These are phyloP conservation scores for Inonotus obliquus DNA, from an alignment of 1,284 basidiomycete species.

Conservation along the genomic window DNA sequence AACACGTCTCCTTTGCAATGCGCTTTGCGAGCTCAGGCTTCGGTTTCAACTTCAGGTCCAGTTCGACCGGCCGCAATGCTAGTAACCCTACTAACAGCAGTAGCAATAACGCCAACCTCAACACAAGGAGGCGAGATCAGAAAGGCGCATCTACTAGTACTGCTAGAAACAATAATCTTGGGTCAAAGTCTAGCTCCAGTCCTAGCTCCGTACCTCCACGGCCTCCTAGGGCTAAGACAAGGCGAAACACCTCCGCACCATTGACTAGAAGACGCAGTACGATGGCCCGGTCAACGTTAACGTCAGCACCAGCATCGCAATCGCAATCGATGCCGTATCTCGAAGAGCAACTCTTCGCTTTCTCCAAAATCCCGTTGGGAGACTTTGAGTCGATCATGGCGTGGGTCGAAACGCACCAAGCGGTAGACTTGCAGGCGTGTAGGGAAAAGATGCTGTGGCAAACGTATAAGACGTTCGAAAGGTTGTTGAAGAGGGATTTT, in stretches of 20 bases:
- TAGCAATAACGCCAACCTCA: background rate
- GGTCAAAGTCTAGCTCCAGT: background rate
- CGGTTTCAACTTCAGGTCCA: background rate
- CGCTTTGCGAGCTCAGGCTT: background rate
- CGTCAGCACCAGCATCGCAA: background rate
- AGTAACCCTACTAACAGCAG: background rate
- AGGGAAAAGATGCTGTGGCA: slow-evolving; percentile 16
- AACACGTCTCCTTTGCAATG: background rate
- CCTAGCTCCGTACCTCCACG: background rate
- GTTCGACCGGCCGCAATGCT: background rate
- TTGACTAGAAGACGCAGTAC: background rate
- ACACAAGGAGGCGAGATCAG: background rate
- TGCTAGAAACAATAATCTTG: background rate
- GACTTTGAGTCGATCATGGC: slow-evolving; percentile 15
- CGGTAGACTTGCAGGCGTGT: slow-evolving; percentile 7
- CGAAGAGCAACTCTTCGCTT: slow-evolving; percentile 12
- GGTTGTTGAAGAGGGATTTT: slow-evolving; percentile 11
- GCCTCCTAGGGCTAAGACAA: background rate
- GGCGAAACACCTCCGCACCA: background rate
- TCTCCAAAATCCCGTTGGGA: slow-evolving; percentile 13
- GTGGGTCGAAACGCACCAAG: slow-evolving; percentile 7
- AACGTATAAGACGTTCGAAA: slow-evolving; percentile 13
- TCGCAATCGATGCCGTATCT: background rate
- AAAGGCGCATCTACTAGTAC: background rate
- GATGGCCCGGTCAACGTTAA: background rate